Conservation (phyloP, 306 rosid species). For the Pyrus pyrifolia region DNA sequence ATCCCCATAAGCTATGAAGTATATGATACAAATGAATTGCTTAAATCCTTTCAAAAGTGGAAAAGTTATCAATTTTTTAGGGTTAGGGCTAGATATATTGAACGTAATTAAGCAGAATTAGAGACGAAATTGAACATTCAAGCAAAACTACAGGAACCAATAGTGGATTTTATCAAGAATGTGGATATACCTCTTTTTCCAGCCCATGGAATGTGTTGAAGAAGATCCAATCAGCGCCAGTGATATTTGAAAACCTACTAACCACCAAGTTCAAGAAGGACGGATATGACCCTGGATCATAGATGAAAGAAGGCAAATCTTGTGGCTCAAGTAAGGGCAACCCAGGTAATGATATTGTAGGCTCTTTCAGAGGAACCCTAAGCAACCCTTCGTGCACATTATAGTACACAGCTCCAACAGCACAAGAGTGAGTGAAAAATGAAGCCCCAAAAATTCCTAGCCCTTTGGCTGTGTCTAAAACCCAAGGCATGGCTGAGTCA, state of each 20-base stretch:
- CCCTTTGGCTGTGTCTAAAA: conserved; percentile 10
- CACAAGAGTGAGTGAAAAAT: conserved; percentile 26
- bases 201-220: conserved; percentile 15
- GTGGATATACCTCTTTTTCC: conserved; percentile 7
- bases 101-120: neutral
- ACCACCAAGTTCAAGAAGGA: neutral
- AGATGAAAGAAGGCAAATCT: conserved; percentile 24
- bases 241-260: conserved; percentile 5
- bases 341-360: neutral
- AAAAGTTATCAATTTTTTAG: no score
- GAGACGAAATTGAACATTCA: neutral
- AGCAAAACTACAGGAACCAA: neutral
- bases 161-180: no score
- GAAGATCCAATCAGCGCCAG: conserved; percentile 14
- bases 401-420: conserved; percentile 3
- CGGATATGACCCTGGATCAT: neutral
- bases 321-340: conserved; percentile 3
- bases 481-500: conserved; percentile 28
- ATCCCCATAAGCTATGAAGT: neutral
- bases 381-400: neutral
- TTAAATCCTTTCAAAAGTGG: no score
- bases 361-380: neutral
- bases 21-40: no score
- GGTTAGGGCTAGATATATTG: no score
- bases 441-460: conserved; percentile 18